Evolutionary conservation across 2,329 filamentous ascomycete species (phyloP).

Genomic region (Verticillium nonalfalfae): DNA sequence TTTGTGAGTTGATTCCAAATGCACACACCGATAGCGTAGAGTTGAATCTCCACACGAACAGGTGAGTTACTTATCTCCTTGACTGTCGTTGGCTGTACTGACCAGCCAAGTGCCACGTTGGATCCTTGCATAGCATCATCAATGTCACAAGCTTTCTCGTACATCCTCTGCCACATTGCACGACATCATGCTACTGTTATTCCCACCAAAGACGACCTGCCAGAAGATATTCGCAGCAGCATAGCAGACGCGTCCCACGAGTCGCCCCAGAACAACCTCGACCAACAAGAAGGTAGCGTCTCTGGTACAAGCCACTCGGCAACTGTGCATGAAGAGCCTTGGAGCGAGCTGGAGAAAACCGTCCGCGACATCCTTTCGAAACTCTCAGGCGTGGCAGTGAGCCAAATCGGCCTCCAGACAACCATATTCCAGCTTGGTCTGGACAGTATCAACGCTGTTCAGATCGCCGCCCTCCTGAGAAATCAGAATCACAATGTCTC

Average conservation of each 20-base stretch:
- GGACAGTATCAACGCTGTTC: conserved; percentile 82
- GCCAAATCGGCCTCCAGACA: conserved; percentile 50
- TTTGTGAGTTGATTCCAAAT: conserved; percentile 66
- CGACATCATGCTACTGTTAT: conserved; percentile 9
- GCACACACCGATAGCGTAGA: conserved; percentile 42
- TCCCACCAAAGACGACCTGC: conserved; percentile 13
- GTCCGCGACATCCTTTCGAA: conserved; percentile 52
- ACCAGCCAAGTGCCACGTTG: not conserved
- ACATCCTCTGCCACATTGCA: not conserved
- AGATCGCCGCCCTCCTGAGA: conserved; percentile 65
- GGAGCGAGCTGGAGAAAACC: conserved; percentile 42
- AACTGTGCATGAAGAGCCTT: conserved; percentile 17
- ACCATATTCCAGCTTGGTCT: conserved; percentile 85
- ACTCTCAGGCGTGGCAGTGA: conserved; percentile 45
- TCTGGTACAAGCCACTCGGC: not conserved
- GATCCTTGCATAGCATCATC: not conserved
- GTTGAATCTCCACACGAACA: conserved; percentile 58
- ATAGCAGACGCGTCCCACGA: conserved; percentile 8
- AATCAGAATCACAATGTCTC: conserved; percentile 51
- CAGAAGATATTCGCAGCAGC: conserved; percentile 9
- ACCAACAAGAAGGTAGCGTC: conserved; percentile 1
- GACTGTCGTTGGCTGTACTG: not conserved
- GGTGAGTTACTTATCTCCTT: conserved; percentile 19
- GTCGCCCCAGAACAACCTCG: conserved; percentile 2
- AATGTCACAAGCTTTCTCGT: not conserved